Base-by-base conservation (phyloP, 805 yeast species). In the Candida incommunis region DNA sequence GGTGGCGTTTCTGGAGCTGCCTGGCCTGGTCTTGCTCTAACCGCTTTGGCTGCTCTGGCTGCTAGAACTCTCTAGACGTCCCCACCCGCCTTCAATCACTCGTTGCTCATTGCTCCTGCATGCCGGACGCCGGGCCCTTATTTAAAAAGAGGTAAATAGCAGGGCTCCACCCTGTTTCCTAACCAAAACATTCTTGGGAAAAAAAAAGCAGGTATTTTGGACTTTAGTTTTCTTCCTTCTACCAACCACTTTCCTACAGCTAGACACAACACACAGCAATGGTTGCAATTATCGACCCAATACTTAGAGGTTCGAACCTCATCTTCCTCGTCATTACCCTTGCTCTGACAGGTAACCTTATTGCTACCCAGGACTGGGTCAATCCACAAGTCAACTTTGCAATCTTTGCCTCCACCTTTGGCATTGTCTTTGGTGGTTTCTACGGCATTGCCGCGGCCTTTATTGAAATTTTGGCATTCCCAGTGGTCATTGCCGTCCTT, bases 351-450 rank as follows among this genome's bases (percentile, higher is more conserved):
- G 95, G 87, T 54, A 81, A 92, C n/a, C 75, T 90, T 57, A 63
- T 61, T 40, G 83, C 84, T 49, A 78, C 75, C 58, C 59, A 60
- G 54, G 69, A 75, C 61, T 31, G 51, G 37, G 52, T 60, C 45
- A 67, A 64, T 54, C 79, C 95, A 42, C 92, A 92, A 66, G 94
- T 92, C 52, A 87, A 86, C 71, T 87, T 82, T 65, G 81, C 65
- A 51, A 76, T 92, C 48, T 92, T 92, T 62, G 78, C 95, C 31
- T 78, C 94, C 40, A 85, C 90, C 31, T 92, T 82, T 65, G 95
- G 85, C 54, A 54, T 92, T 23, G 73, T 86, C 50, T 77, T 90
- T 46, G 84, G 92, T 41, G 72, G 85, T 26, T 61, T 92, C 56
- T 86, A 83, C 62, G 95, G 94, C 49, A 54, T 80, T 26, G 62